Conservation (phyloP, 2,329 filamentous ascomycete species). For the Alternaria dauci region DNA sequence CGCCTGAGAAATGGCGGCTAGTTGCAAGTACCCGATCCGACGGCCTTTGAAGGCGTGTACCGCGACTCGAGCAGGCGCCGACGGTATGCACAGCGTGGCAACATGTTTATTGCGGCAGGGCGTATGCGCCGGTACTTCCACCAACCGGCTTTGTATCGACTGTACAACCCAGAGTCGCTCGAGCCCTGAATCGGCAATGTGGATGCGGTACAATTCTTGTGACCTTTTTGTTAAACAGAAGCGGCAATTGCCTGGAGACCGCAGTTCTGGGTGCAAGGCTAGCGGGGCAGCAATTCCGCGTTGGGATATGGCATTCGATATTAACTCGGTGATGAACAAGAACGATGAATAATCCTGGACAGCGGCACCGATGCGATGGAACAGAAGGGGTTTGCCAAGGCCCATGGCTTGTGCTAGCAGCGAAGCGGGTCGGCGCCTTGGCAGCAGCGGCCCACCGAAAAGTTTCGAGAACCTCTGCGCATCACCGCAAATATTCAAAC, state of each 20-base stretch:
- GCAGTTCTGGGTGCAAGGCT: not conserved
- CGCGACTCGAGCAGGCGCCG: not conserved
- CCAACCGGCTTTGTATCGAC: not conserved
- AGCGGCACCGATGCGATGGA: not conserved
- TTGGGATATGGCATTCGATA: not conserved
- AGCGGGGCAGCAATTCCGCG: not conserved
- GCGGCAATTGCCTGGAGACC: not conserved
- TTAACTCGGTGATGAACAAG: not conserved
- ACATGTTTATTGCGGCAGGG: not conserved
- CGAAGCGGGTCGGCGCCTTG: constrained; percentile 9
- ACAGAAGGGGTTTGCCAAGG: not conserved
- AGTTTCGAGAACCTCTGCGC: constrained; percentile 9
- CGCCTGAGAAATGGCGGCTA: not conserved
- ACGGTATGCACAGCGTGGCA: not conserved
- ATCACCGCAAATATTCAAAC: not conserved
- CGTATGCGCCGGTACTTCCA: not conserved
- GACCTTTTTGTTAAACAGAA: not conserved
- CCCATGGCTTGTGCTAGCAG: not conserved
- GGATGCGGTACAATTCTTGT: not conserved
- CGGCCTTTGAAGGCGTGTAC: not conserved
- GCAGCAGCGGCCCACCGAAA: constrained; percentile 3
- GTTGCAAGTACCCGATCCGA: not conserved
- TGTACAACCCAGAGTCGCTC: not conserved
- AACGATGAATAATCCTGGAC: not conserved
- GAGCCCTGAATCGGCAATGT: not conserved